phyloP scores from a whole-genome alignment of 768 basidiomycete species.

The Solioccasus polychromus region DNA sequence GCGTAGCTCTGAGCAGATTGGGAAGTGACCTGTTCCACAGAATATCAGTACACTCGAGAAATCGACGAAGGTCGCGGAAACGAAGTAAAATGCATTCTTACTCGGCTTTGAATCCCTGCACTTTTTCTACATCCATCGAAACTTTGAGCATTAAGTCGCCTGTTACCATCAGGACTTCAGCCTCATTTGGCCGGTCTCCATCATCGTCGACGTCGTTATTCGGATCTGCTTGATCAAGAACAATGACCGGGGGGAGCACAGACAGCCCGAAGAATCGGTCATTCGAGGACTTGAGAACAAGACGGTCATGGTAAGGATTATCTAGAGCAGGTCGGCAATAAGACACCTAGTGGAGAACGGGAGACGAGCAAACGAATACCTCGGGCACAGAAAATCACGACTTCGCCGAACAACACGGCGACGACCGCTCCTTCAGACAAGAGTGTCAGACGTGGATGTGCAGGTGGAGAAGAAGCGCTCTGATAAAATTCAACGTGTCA shows the following conservation, averaged over 20 bases:
- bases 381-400: conserved; percentile 67
- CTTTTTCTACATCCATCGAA: conserved; percentile 56
- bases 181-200: conserved; percentile 9
- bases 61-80: not conserved
- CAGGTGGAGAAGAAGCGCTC: conserved; percentile 67
- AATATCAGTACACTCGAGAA: not conserved
- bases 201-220: conserved; percentile 10
- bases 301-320: conserved; percentile 66
- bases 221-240: conserved; percentile 18
- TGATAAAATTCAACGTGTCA: no score
- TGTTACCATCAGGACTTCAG: conserved; percentile 43
- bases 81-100: conserved; percentile 31
- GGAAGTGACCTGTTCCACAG: conserved; percentile 56
- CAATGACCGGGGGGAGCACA: conserved; percentile 32
- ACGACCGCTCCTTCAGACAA: conserved; percentile 57
- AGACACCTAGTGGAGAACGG: not conserved
- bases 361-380: conserved; percentile 35
- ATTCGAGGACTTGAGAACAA: conserved; percentile 65
- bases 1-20: conserved; percentile 69
- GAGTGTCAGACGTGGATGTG: conserved; percentile 66
- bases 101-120: conserved; percentile 62
- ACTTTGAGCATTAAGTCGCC: conserved; percentile 71
- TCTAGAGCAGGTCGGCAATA: conserved; percentile 37
- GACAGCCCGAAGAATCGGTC: conserved; percentile 74
- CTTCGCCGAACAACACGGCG: conserved; percentile 72